A percentile compares a stretch with the other conserved stretches of the same genome.
These are phyloP conservation scores for Ustilago xerochloae DNA, from an alignment of 1,284 basidiomycete genomes.

Conservation along the genomic window DNA sequence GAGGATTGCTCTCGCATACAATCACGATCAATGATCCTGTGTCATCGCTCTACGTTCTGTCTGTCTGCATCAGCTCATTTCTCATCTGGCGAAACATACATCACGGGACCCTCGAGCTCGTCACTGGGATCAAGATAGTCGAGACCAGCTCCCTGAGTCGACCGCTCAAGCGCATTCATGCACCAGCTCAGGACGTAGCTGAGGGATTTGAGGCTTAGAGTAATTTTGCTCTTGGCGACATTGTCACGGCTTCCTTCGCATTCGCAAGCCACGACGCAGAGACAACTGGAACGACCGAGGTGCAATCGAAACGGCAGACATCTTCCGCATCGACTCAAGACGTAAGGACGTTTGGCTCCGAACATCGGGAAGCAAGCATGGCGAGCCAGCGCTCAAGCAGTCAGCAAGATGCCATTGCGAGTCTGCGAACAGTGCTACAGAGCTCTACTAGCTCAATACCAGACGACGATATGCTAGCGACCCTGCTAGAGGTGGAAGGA, in stretches of 20 bases:
- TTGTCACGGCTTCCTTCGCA: no score
- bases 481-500: conserved; percentile 48
- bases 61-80: no score
- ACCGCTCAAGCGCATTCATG: not conserved
- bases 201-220: no score
- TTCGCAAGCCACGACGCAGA: no score
- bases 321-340: no score
- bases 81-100: no score
- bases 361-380: conserved; percentile 7
- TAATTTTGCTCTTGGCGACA: no score
- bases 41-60: no score
- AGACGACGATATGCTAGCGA: conserved; percentile 38
- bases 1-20: conserved; percentile 5
- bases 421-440: conserved; percentile 32
- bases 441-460: conserved; percentile 15
- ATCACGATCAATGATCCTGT: no score
- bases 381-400: conserved; percentile 20
- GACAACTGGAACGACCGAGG: no score
- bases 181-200: not conserved
- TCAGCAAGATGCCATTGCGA: conserved; percentile 43
- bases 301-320: no score
- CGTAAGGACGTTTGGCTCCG: not conserved
- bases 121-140: not conserved
- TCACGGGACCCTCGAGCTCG: no score
- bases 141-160: not conserved